A percentile compares a stretch with the other conserved stretches of the same genome.
Evolutionary conservation across 371 early-diverging fungal species (phyloP).

Genomic region (Lichtheimia corymbifera): DNA sequence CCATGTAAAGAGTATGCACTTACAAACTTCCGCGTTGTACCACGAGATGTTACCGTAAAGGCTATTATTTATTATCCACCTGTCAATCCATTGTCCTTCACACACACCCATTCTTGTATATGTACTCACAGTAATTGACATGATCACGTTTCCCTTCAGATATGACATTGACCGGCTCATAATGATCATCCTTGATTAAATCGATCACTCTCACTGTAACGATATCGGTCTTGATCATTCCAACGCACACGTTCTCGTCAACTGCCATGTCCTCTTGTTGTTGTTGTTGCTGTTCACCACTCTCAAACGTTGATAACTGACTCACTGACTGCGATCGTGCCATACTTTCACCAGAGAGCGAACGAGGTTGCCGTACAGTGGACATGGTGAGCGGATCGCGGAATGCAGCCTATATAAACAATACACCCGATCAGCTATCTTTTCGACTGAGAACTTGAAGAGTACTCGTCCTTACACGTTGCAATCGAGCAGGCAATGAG

Average conservation of each 20-base stretch:
- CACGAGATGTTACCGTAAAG: slow-evolving; percentile 28
- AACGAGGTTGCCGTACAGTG: too few relatives aligned
- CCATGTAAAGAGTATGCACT: not conserved
- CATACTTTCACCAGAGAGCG: too few relatives aligned
- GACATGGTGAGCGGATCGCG: too few relatives aligned
- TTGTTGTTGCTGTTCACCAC: slow-evolving; percentile 6
- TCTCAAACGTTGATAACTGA: not conserved
- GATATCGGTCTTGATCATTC: slow-evolving; percentile 48
- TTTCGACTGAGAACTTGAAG: too few relatives aligned
- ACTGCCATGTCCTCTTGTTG: not conserved
- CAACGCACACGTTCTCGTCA: slow-evolving; percentile 36
- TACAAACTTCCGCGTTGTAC: slow-evolving; percentile 32
- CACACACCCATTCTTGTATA: too few relatives aligned
- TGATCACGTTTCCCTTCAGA: slow-evolving; percentile 36
- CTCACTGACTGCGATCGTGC: too few relatives aligned
- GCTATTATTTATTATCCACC: slow-evolving; percentile 17
- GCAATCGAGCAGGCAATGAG: slow-evolving; percentile 12
- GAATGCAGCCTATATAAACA: too few relatives aligned
- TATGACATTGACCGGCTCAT: slow-evolving; percentile 30
- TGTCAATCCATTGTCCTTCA: too few relatives aligned
- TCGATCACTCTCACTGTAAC: slow-evolving; percentile 29
- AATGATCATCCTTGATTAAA: slow-evolving; percentile 37
- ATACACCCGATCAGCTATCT: too few relatives aligned
- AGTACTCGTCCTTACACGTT: not conserved
- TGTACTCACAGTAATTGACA: slow-evolving; percentile 35